A percentile compares a stretch with the other conserved stretches of the same genome.
phyloP scores from a whole-genome alignment of 2,329 filamentous ascomycete genomes.

The Pseudocercospora crystallina region DNA sequence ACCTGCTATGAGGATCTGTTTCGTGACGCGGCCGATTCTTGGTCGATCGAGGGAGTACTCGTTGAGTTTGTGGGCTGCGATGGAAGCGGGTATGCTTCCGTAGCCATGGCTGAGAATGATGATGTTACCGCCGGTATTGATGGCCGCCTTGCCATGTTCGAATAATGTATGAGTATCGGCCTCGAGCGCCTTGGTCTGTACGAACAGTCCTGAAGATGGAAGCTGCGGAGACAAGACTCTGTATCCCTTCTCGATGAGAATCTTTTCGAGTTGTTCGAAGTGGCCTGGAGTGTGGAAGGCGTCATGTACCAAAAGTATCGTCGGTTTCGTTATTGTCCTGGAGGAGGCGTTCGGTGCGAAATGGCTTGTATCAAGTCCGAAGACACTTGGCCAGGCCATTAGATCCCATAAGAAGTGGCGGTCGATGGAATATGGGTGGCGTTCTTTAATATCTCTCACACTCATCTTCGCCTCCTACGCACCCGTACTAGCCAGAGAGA shows the following conservation, averaged over 20 bases:
- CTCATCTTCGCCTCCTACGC: too few relatives aligned
- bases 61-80: conserved; percentile 3
- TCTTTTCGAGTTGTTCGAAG: background rate
- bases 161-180: background rate
- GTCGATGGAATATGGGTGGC: too few relatives aligned
- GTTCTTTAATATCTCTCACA: too few relatives aligned
- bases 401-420: too few relatives aligned
- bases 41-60: conserved; percentile 4
- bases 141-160: background rate
- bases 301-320: too few relatives aligned
- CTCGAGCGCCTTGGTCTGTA: background rate
- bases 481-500: too few relatives aligned
- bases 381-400: too few relatives aligned
- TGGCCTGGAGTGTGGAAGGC: too few relatives aligned
- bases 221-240: background rate
- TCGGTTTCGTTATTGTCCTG: too few relatives aligned
- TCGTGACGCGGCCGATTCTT: background rate
- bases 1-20: too few relatives aligned
- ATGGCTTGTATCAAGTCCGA: too few relatives aligned
- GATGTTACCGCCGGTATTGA: background rate
- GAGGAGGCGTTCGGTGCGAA: too few relatives aligned
- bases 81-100: background rate
- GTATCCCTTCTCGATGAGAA: background rate
- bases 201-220: background rate
- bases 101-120: conserved; percentile 1